Percentiles rank a stretch among this genome's conserved stretches.
These are phyloP conservation scores for Cruciata laevipes DNA, from an alignment of 257 asterid species.

Conservation along the genomic window DNA sequence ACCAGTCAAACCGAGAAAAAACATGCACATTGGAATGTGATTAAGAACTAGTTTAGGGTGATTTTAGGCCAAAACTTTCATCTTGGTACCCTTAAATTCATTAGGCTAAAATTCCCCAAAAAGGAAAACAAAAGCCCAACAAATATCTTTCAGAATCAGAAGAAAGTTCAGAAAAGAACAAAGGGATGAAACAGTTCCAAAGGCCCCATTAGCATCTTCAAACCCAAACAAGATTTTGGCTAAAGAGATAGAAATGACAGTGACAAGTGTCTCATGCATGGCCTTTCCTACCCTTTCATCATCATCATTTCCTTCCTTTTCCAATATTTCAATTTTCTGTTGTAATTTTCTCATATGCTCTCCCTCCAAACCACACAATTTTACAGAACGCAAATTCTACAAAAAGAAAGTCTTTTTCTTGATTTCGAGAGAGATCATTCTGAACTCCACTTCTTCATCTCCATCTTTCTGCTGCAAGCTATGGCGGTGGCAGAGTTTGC, in stretches of 20 bases:
- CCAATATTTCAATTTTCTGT: not conserved
- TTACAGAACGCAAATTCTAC: not conserved
- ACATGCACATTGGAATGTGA: too few species aligned
- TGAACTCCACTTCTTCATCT: not conserved
- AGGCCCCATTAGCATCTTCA: not conserved
- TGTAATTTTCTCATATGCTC: not conserved
- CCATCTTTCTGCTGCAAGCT: conserved; percentile 10
- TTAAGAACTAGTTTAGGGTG: too few species aligned
- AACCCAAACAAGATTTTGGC: not conserved
- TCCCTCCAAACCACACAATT: conserved; percentile 21
- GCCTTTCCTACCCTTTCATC: conserved; percentile 36
- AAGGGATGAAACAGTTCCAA: not conserved
- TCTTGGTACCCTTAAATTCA: too few species aligned
- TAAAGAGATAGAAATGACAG: conserved; percentile 26
- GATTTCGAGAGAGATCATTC: not conserved
- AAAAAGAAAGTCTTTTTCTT: not conserved
- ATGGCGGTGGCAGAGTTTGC: conserved; percentile 80
- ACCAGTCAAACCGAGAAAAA: too few species aligned
- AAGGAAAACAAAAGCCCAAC: not conserved
- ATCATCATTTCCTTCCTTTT: conserved; percentile 1
- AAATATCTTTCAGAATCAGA: not conserved
- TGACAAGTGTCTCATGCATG: conserved; percentile 59
- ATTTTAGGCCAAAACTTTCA: too few species aligned
- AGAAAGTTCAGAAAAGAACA: not conserved
- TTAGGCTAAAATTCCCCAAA: not conserved